A percentile compares a stretch with the other conserved stretches of the same genome.
Conservation (phyloP, 768 basidiomycete species). For the Podaxis mareebaensis region DNA sequence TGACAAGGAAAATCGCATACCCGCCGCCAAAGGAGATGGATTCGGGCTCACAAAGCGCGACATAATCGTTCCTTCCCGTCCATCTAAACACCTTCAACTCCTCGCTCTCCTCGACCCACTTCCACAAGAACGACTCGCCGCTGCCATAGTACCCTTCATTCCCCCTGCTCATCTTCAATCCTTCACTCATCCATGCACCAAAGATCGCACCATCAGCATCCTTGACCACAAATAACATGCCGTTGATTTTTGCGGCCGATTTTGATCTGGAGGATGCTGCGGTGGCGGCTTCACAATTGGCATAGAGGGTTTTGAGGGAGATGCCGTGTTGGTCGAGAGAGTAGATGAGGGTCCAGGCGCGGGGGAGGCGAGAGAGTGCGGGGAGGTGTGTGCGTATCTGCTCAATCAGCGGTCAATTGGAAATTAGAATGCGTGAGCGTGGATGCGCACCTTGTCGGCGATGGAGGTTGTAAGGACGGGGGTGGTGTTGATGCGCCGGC, state of each 20-base stretch:
- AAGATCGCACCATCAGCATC: slow-evolving; percentile 68
- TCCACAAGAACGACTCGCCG: slow-evolving; percentile 93
- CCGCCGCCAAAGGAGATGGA: slow-evolving; percentile 92
- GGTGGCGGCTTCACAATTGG: slow-evolving; percentile 47
- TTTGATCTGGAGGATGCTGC: slow-evolving; percentile 32
- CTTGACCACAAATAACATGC: slow-evolving; percentile 58
- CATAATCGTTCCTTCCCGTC: slow-evolving; percentile 90
- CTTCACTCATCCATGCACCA: slow-evolving; percentile 84
- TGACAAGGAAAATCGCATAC: slow-evolving; percentile 44
- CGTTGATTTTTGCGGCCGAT: slow-evolving; percentile 21
- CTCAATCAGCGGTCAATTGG: not conserved
- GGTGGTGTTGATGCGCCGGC: slow-evolving; percentile 55
- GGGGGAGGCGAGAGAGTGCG: slow-evolving; percentile 68
- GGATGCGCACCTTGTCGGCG: slow-evolving; percentile 57
- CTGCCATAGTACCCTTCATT: slow-evolving; percentile 80
- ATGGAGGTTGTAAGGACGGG: slow-evolving; percentile 52
- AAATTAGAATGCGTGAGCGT: not conserved
- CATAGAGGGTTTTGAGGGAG: slow-evolving; percentile 85
- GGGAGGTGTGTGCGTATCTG: slow-evolving; percentile 76
- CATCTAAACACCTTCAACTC: slow-evolving; percentile 68
- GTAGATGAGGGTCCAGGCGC: slow-evolving; percentile 78
- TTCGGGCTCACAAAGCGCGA: slow-evolving; percentile 78
- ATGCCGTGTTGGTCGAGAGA: slow-evolving; percentile 96
- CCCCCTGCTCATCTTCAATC: slow-evolving; percentile 56
- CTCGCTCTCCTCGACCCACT: slow-evolving; percentile 40